Evolutionary conservation across 2,329 filamentous ascomycete genomes (phyloP).

Genomic region (Arthrobotrys entomopaga): DNA sequence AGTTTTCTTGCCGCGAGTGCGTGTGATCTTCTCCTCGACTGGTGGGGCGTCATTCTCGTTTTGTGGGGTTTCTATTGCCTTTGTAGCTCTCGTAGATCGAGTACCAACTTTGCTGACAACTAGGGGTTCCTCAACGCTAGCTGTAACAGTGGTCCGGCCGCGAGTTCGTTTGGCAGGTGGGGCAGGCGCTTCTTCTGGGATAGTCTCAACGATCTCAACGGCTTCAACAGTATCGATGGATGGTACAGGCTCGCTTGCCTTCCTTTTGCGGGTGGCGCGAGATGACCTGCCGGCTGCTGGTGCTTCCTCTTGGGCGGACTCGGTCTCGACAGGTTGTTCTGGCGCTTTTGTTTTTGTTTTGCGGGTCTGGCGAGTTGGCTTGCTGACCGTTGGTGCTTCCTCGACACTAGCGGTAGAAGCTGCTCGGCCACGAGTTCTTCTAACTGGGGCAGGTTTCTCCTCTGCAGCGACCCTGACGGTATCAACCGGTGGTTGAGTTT

Average conservation of each 20-base stretch:
- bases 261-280: not conserved
- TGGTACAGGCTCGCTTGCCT: too few species aligned
- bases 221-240: too few species aligned
- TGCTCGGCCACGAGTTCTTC: constrained; percentile 4
- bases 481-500: too few species aligned
- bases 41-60: not conserved
- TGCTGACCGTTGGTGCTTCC: constrained; percentile 6
- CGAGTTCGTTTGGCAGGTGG: not conserved
- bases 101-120: not conserved
- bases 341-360: not conserved
- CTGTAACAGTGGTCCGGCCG: not conserved
- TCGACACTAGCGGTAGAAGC: constrained; percentile 11
- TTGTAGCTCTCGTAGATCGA: not conserved
- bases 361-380: constrained; percentile 4
- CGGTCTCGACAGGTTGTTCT: not conserved
- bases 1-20: constrained; percentile 8
- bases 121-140: not conserved
- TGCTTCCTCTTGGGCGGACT: not conserved
- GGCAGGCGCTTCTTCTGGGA: not conserved
- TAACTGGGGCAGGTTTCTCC: not conserved
- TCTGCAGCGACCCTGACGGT: not conserved
- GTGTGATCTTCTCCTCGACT: not conserved
- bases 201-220: too few species aligned
- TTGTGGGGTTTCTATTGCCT: not conserved
- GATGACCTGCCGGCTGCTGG: not conserved